Evolutionary conservation across 2,329 filamentous ascomycete genomes (phyloP).

Genomic region (Beauveria sp.): DNA sequence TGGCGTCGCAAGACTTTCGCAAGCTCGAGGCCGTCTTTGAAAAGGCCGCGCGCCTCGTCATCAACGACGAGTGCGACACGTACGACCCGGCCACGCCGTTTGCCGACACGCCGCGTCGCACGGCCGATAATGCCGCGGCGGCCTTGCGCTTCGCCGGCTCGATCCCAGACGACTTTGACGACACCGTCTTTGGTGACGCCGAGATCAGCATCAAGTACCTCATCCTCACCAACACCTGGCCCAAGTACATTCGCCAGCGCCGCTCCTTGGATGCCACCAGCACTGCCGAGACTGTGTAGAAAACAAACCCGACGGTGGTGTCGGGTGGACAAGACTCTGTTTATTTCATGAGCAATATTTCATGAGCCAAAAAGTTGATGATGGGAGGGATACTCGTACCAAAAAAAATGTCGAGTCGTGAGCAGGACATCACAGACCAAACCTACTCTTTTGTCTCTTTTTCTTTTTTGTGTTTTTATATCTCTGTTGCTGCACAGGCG

Average conservation of each 20-base stretch:
- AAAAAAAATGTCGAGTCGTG: background rate
- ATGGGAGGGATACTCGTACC: background rate
- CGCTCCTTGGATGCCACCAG: conserved; percentile 19
- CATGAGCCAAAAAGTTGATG: background rate
- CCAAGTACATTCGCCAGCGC: conserved; percentile 44
- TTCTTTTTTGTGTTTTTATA: background rate
- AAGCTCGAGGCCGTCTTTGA: conserved; percentile 51
- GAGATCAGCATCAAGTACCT: conserved; percentile 58
- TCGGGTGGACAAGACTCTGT: background rate
- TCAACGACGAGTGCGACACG: conserved; percentile 27
- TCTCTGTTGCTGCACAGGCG: background rate
- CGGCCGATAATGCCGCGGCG: conserved; percentile 15
- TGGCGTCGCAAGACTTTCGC: conserved; percentile 48
- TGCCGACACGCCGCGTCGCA: conserved; percentile 21
- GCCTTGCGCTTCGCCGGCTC: conserved; percentile 31
- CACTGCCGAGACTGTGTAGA: conserved; percentile 9
- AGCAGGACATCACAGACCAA: background rate
- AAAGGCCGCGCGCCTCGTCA: conserved; percentile 38
- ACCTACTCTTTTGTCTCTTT: background rate
- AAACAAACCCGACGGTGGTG: background rate
- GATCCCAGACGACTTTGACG: conserved; percentile 44
- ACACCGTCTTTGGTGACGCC: conserved; percentile 51
- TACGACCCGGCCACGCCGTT: conserved; percentile 39
- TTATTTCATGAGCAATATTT: background rate
- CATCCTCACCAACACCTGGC: conserved; percentile 64